Conservation (phyloP, 441 rosid species). For the Populus trichocarpa region DNA sequence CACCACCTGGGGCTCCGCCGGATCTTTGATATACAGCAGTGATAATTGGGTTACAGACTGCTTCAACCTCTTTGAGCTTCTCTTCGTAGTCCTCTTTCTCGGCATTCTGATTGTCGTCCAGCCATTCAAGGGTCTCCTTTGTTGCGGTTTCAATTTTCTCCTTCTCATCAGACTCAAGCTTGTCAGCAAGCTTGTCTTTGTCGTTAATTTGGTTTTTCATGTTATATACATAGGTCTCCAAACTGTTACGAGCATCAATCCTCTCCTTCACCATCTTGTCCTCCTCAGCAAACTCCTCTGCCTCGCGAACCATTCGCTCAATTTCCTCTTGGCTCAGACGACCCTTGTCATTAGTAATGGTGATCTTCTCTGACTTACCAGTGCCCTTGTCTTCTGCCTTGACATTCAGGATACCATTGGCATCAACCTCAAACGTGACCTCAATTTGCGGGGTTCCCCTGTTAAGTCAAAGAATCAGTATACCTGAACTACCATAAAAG, state of each 20-base stretch:
- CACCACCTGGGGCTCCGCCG: slow-evolving; percentile 80
- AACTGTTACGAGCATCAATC: slow-evolving; percentile 80
- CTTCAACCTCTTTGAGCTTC: slow-evolving; percentile 96
- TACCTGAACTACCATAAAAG: background rate
- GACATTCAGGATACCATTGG: slow-evolving; percentile 90
- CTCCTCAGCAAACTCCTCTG: slow-evolving; percentile 96
- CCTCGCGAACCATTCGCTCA: slow-evolving; percentile 90
- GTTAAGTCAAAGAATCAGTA: slow-evolving; percentile 13
- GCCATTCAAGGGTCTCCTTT: slow-evolving; percentile 94
- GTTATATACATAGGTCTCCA: slow-evolving; percentile 89
- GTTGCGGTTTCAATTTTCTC: slow-evolving; percentile 72
- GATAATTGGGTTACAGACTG: slow-evolving; percentile 91
- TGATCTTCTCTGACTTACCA: slow-evolving; percentile 92
- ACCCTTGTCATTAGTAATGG: slow-evolving; percentile 96
- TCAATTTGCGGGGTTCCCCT: slow-evolving; percentile 99
- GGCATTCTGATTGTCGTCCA: slow-evolving; percentile 82
- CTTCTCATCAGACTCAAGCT: slow-evolving; percentile 88
- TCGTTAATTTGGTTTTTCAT: slow-evolving; percentile 95
- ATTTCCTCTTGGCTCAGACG: slow-evolving; percentile 97
- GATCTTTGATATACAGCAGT: slow-evolving; percentile 83
- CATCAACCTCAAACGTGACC: slow-evolving; percentile 96
- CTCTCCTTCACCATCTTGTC: slow-evolving; percentile 96
- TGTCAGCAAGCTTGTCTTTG: slow-evolving; percentile 97
- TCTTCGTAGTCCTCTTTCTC: slow-evolving; percentile 93
- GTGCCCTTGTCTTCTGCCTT: slow-evolving; percentile 95